A percentile compares a stretch with the other conserved stretches of the same genome.
phyloP scores from a whole-genome alignment of 2,329 filamentous ascomycete species.

The Daldinia sp. region DNA sequence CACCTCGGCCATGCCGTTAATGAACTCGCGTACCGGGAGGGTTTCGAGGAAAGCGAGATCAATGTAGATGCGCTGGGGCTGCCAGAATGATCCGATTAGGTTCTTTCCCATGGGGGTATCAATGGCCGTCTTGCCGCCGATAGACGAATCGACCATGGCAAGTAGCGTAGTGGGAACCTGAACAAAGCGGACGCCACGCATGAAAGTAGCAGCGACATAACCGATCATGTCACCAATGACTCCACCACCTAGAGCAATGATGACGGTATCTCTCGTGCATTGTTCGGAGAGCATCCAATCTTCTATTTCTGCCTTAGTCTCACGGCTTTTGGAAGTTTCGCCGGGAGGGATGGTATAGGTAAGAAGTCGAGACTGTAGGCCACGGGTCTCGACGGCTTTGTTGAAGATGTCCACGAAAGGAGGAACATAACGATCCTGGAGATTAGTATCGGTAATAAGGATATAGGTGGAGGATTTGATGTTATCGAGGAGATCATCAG shows the following conservation, averaged over 20 bases:
- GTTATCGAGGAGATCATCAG: conserved; percentile 81
- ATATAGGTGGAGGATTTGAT: conserved; percentile 91
- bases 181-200: conserved; percentile 95
- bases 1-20: conserved; percentile 99
- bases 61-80: conserved; percentile 93
- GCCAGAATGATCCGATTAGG: conserved; percentile 95
- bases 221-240: conserved; percentile 99
- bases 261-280: conserved; percentile 94
- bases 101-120: conserved; percentile 98
- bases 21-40: conserved; percentile 89
- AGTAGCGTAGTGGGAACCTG: conserved; percentile 96
- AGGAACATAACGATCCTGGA: conserved; percentile 84
- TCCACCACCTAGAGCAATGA: conserved; percentile 93
- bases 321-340: conserved; percentile 91
- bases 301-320: conserved; percentile 95
- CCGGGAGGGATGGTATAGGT: conserved; percentile 90
- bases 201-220: conserved; percentile 97
- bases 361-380: conserved; percentile 75
- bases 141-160: conserved; percentile 98
- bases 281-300: conserved; percentile 94
- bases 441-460: conserved; percentile 95
- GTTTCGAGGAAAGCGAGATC: conserved; percentile 93
- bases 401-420: conserved; percentile 77
- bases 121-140: conserved; percentile 98
- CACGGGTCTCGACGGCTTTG: conserved; percentile 55